Base-by-base conservation (phyloP, 805 yeast genomes). In the Starmerella bombicola region DNA sequence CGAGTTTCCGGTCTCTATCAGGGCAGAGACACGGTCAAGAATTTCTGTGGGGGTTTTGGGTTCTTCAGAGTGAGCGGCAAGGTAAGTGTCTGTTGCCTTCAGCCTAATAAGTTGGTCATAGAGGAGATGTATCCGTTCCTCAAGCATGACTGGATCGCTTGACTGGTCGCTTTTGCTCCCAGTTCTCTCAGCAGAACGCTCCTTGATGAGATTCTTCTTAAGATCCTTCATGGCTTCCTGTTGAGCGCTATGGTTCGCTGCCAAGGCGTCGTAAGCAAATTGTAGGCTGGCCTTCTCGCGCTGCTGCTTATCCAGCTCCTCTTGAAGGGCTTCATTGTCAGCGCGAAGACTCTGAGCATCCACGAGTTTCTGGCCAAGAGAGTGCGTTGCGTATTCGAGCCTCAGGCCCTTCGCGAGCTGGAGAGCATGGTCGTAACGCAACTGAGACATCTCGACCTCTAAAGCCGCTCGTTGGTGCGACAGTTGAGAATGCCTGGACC, bases 401-500 rank as follows among this genome's bases (percentile, higher is more conserved):
- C 50, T 17, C 28, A 42, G 24, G 18, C 36, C 45, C 31, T 47
- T 47, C 12, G 45, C 42, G 12, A 33, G 31, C 25, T 47, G 49
- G 16, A 47, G 39, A 6, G 51, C 51, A 25, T 47, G 49, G 36
- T 47, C 51, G 28, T 41, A 40, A 5, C 49, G 39, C 25, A 47
- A 41, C 4, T 16, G 35, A 21, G 43, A 18, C 38, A 48, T 30
- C 21, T 46, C 50, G 17, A 31, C 29, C 38, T 47, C 51, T 4
- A 47, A 35, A 15, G 30, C 26, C 28, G 45, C 49, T 15, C 51
- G 51, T 33, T 47, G 49, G 28, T 41, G 41, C 10, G 38, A 5
- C 16, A 46, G 42, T 10, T 28, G 23, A 8, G 36, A 29, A 38
- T 45, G 51, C 31, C 45, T 33, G 25, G 39, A 22, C 49, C 49